Conservation (phyloP, 2,329 filamentous ascomycete genomes). For the Botryotinia calthae region DNA sequence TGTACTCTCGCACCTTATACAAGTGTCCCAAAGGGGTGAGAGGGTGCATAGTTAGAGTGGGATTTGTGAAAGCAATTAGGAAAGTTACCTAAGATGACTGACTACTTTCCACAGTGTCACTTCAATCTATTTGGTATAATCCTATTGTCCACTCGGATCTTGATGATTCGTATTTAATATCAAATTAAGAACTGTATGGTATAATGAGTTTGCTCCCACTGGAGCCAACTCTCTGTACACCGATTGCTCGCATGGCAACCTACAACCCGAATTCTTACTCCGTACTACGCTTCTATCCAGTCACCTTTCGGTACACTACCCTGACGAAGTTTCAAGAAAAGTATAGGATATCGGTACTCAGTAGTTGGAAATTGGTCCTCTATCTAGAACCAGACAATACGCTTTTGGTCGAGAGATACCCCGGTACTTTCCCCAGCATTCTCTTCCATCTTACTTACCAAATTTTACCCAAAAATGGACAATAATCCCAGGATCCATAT, state of each 20-base stretch:
- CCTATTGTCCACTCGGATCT: not conserved
- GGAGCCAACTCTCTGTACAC: not conserved
- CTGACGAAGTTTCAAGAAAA: not conserved
- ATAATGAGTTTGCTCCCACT: not conserved
- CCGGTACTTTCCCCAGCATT: not conserved
- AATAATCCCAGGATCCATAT: not conserved
- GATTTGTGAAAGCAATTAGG: not conserved
- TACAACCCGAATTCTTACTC: not conserved
- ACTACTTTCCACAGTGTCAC: not conserved
- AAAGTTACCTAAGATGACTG: not conserved
- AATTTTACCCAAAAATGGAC: not conserved
- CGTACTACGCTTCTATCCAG: not conserved
- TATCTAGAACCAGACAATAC: not conserved
- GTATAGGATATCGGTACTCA: slow-evolving; percentile 1
- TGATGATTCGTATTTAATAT: not conserved
- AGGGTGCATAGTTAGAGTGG: not conserved
- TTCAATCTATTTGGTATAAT: not conserved
- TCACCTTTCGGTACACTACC: not conserved
- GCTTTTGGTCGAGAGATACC: not conserved
- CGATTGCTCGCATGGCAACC: not conserved
- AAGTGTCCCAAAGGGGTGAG: not conserved
- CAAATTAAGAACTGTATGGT: not conserved
- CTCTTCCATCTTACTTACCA: not conserved
- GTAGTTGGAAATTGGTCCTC: not conserved
- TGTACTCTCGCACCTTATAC: not conserved